These are phyloP conservation scores for Lactifluus piperatus DNA, from an alignment of 768 basidiomycete species.

Conservation along the genomic window DNA sequence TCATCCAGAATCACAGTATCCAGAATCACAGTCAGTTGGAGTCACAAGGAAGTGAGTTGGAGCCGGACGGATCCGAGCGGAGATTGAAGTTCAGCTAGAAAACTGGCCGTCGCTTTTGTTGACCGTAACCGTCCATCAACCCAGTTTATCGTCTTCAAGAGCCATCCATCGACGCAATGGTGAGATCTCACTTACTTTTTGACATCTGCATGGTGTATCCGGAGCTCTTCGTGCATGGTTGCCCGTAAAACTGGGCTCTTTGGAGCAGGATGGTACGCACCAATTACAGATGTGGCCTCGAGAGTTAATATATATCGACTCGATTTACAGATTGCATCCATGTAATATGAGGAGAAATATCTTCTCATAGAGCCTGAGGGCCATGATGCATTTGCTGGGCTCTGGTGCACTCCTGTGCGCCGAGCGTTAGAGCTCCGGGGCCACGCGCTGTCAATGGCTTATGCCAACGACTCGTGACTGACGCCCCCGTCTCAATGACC, in stretches of 20 bases:
- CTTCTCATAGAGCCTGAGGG: conserved; percentile 31
- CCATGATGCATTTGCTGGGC: conserved; percentile 41
- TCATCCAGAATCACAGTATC: no score
- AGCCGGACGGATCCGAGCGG: not conserved
- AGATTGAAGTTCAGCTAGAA: not conserved
- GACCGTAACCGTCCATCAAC: not conserved
- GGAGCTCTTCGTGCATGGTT: not conserved
- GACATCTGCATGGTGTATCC: conserved; percentile 1
- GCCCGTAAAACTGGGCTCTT: not conserved
- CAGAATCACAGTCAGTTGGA: no score
- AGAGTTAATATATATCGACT: not conserved
- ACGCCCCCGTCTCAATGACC: conserved; percentile 84
- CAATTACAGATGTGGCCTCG: conserved; percentile 17
- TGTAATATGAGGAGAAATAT: not conserved
- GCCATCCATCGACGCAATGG: not conserved
- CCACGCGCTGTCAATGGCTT: conserved; percentile 28
- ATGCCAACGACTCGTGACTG: conserved; percentile 24
- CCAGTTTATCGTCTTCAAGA: not conserved
- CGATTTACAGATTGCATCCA: not conserved
- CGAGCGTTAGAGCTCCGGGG: conserved; percentile 44
- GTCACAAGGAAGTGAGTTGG: no score
- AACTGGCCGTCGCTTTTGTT: no score
- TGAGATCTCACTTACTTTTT: not conserved
- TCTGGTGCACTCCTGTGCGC: conserved; percentile 21
- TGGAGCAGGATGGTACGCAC: conserved; percentile 26